Percentiles rank a stretch among this genome's conserved stretches.
Evolutionary conservation across 2,329 filamentous ascomycete species (phyloP).

Genomic region (Graphium sp.): DNA sequence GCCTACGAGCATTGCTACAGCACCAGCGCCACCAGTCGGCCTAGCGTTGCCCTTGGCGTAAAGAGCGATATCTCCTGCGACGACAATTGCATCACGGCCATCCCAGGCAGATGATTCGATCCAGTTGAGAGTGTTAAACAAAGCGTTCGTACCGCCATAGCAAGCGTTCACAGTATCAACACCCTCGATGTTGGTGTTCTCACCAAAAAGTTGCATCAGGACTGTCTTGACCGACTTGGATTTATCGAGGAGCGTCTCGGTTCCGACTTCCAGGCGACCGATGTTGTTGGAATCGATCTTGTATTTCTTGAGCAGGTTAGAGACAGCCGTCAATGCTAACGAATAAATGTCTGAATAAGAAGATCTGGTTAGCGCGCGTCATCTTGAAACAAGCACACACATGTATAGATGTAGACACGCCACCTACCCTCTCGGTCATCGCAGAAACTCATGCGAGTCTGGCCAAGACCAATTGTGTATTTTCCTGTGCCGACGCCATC

Average conservation of each 20-base stretch:
- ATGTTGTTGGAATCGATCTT: slow-evolving; percentile 63
- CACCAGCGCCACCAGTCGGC: slow-evolving; percentile 66
- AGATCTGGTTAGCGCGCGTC: slow-evolving; percentile 8
- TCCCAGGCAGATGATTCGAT: slow-evolving; percentile 79
- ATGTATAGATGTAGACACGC: slow-evolving; percentile 1
- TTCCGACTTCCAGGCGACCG: slow-evolving; percentile 70
- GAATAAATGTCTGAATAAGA: slow-evolving; percentile 63
- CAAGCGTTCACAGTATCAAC: slow-evolving; percentile 73
- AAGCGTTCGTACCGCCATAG: slow-evolving; percentile 72
- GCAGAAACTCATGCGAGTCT: slow-evolving; percentile 87
- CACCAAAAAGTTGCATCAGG: slow-evolving; percentile 71
- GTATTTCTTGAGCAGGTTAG: slow-evolving; percentile 69
- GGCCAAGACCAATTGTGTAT: slow-evolving; percentile 81
- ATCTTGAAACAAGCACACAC: neutral
- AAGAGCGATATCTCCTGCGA: slow-evolving; percentile 69
- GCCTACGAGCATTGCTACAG: slow-evolving; percentile 63
- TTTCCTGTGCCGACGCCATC: slow-evolving; percentile 70
- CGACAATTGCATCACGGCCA: slow-evolving; percentile 63
- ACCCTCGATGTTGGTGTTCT: slow-evolving; percentile 73
- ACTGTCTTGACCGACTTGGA: slow-evolving; percentile 84
- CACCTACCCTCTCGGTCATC: slow-evolving; percentile 69
- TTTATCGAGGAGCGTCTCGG: slow-evolving; percentile 75
- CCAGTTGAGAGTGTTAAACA: slow-evolving; percentile 77
- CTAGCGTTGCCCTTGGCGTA: slow-evolving; percentile 73
- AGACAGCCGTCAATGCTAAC: slow-evolving; percentile 60